A percentile compares a stretch with the other conserved stretches of the same genome.
These are phyloP conservation scores for Cenchrus fungigraminus DNA, from an alignment of 176 grass and related monocot genomes.

Conservation along the genomic window DNA sequence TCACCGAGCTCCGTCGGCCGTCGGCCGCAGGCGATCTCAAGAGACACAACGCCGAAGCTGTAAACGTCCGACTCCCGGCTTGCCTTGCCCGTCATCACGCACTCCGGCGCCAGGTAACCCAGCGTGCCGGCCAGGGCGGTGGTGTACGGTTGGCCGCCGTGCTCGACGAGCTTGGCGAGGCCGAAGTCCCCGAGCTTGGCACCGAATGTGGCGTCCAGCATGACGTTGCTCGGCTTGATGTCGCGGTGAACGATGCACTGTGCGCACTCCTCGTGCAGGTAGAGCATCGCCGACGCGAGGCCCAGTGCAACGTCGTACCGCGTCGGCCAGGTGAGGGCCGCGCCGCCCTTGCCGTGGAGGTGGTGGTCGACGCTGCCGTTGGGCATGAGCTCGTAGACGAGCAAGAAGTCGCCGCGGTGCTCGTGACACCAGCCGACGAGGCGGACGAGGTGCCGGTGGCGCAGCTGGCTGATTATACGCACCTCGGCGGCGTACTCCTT, in stretches of 20 bases:
- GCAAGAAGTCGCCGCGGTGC: conserved; percentile 72
- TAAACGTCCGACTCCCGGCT: conserved; percentile 75
- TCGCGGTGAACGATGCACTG: conserved; percentile 75
- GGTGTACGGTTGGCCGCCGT: conserved; percentile 54
- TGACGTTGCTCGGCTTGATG: conserved; percentile 86
- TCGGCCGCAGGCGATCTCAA: conserved; percentile 76
- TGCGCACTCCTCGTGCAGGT: conserved; percentile 76
- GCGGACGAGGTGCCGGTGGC: conserved; percentile 73
- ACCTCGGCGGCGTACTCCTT: conserved; percentile 81
- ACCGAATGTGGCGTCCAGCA: conserved; percentile 76
- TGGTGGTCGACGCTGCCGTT: conserved; percentile 84
- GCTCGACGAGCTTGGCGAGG: conserved; percentile 67
- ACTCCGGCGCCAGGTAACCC: conserved; percentile 80
- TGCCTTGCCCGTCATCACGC: conserved; percentile 62
- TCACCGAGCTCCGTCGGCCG: conserved; percentile 52
- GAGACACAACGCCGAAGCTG: conserved; percentile 72
- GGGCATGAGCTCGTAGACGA: conserved; percentile 84
- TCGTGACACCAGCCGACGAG: conserved; percentile 94
- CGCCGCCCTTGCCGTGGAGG: conserved; percentile 52
- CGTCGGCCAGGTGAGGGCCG: conserved; percentile 51
- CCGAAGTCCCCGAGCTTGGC: conserved; percentile 88
- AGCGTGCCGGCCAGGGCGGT: conserved; percentile 72
- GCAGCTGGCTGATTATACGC: conserved; percentile 81
- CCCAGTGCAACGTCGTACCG: conserved; percentile 60
- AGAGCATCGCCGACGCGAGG: conserved; percentile 74